Base-by-base conservation (phyloP, 2,329 filamentous ascomycete species). In the Trichoderma citrinoviride region DNA sequence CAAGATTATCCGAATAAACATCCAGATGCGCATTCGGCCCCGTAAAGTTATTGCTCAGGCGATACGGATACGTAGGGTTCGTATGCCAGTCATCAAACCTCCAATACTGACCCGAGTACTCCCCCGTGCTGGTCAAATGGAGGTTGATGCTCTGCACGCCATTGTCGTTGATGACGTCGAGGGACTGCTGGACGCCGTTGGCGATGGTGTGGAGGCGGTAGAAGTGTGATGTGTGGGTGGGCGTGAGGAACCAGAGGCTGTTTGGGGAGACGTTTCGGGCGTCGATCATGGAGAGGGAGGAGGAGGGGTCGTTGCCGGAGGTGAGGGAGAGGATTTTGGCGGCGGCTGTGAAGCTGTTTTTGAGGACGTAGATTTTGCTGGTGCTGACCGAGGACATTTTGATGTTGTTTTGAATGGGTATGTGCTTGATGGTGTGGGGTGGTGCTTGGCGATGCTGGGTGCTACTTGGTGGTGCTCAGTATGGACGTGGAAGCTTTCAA, bases 301-400 rank as follows among this genome's bases (percentile, higher is more conserved):
- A 3, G 33, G 8, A n/a, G n/a, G n/a, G n/a, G n/a, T n/a, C n/a
- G 43, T 37, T 41, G 21, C 37, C 49, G 15, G 10, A 46, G 15
- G 47, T 5, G 12, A 54, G 37, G n/a, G 47, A n/a, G 54, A 62
- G 60, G 8, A 62, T 46, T 14, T 62, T 53, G 10, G 40, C 40
- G 17, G 60, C 47, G 37, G 49, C 41, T 8, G 60, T 62, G 10
- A 44, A 62, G 60, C 60, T 40, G 10, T 62, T 62, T 29, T 44
- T 62, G 1, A 62, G 23, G 25, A 54, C 47, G 14, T 62, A 62
- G 19, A 53, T 54, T n/a, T 23, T 33, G 25, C 40, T 25, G 14
- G 60, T 62, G 15, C 37, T 27, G 23, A 54, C 46, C 17, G 40
- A 8, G 5, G 40, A 41, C 60, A 62, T 62, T 7, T 62, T 74